Conservation (phyloP, 768 basidiomycete genomes). For the Mycena vulgaris region DNA sequence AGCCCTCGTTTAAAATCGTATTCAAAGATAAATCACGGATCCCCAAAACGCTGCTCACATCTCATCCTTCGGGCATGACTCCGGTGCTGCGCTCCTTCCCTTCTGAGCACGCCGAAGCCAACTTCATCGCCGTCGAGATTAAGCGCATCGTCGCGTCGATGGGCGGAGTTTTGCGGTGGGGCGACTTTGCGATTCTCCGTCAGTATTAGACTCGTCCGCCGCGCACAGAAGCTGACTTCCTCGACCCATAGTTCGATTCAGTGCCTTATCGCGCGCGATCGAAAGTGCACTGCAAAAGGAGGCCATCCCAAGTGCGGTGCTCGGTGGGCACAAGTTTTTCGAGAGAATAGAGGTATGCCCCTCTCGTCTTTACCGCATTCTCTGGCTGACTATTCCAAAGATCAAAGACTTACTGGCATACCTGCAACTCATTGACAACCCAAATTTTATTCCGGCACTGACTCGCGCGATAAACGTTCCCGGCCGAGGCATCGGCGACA, state of each 20-base stretch:
- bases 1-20: neutral
- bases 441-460: slow-evolving; percentile 76
- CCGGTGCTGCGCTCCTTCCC: slow-evolving; percentile 72
- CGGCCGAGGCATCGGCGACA: slow-evolving; percentile 81
- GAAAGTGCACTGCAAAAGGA: slow-evolving; percentile 83
- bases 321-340: slow-evolving; percentile 90
- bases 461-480: slow-evolving; percentile 82
- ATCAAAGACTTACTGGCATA: slow-evolving; percentile 89
- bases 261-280: slow-evolving; percentile 81
- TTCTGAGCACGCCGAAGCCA: slow-evolving; percentile 75
- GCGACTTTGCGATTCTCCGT: slow-evolving; percentile 91
- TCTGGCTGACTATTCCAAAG: slow-evolving; percentile 49
- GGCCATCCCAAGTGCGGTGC: no score
- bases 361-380: neutral
- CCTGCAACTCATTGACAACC: slow-evolving; percentile 87
- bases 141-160: slow-evolving; percentile 82
- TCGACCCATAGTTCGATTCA: slow-evolving; percentile 80
- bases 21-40: slow-evolving; percentile 80
- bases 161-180: slow-evolving; percentile 79
- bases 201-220: slow-evolving; percentile 42
- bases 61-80: slow-evolving; percentile 72
- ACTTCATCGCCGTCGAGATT: slow-evolving; percentile 83
- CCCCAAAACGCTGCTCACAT: slow-evolving; percentile 79
- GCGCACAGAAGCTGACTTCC: slow-evolving; percentile 5
- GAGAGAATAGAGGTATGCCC: slow-evolving; percentile 79